Base-by-base conservation (phyloP, 192 early-diverging fungal species). In the Chytriomyces confervae region DNA sequence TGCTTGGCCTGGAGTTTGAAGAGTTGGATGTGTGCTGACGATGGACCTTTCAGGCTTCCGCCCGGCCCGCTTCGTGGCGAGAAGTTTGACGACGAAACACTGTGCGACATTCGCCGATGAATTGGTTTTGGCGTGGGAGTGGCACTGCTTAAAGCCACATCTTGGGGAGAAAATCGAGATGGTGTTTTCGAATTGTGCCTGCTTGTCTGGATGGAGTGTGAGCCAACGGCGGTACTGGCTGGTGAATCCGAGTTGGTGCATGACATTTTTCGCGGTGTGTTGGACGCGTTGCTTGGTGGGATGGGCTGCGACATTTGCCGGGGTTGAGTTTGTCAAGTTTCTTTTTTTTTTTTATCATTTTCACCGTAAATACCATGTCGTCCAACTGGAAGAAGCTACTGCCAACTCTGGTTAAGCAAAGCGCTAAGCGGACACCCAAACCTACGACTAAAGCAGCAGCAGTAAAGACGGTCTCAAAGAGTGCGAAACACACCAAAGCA, bases 351-450 rank as follows among this genome's bases (percentile, higher is more conserved):
- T 67, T 44, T 67, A 67, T n/a, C n/a, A n/a, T n/a, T 10, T 3
- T 7, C 20, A 16, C 0, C 8, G 16, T 16, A 29, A 13, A 11
- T 67, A 18, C 10, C 29, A 67, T 67, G 66, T 45, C 66, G n/a
- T 67, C 66, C 9, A 67, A 67, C 43, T 67, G 66, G 66, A 29
- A 67, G 44, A 67, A 67, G 66, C 66, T 67, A 13, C 66, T 67
- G 16, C 66, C 66, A 7, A 44, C 66, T 10, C 29, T 67, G 10
- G 16, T n/a, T n/a, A n/a, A n/a, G n/a, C n/a, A n/a, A n/a, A n/a
- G n/a, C n/a, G n/a, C n/a, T n/a, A n/a, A n/a, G n/a, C n/a, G n/a
- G n/a, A n/a, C n/a, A n/a, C n/a, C n/a, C n/a, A n/a, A n/a, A n/a
- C n/a, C n/a, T n/a, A n/a, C n/a, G n/a, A n/a, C n/a, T n/a, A n/a